Base-by-base conservation (phyloP, 805 yeast genomes). In the Ogataea ganodermae region DNA sequence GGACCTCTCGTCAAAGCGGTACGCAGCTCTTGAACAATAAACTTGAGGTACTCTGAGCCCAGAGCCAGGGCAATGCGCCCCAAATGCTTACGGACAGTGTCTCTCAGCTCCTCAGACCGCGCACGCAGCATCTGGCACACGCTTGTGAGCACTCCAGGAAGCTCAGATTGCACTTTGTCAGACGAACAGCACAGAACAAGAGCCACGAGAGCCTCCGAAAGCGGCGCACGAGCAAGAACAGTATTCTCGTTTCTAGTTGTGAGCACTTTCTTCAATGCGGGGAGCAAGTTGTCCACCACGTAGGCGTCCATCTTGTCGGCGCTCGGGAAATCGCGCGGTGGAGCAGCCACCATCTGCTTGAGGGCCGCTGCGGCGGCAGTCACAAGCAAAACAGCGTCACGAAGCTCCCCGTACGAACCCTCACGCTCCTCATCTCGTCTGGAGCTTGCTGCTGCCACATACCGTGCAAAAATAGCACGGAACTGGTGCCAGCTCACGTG, bases 81-180 rank as follows among this genome's bases (percentile, higher is more conserved):
- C 44, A 94, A 70, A 16, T 85, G 80, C 51, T 83, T 84, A 60
- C 99, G 78, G 8, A 88, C 84, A 1, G 89, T 80, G 60, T 94
- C 97, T 69, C 99, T 82, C 33, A 91, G 72, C 50, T 86, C 96
- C 64, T 89, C 96, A 3, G 91, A 80, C 61, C 89, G 81, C 22
- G 94, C 81, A 55, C 97, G 76, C 64, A 94, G 73, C 24, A 89
- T 85, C 63, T 92, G 97, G 63, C 97, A 90, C n/a, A 90, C 75
- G 53, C 83, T 81, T 0, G 97, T 87, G 53, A 94, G 72, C 10
- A 86, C 77, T 20, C 95, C 94, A 0, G 98, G 96, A 20, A 94
- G 73, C 42, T 82, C 80, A 4, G 73, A 59, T 16, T 75, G 77
- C 22, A 87, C 70, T 20, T 72, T 70, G 1, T 79, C 83, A 9